Base-by-base conservation (phyloP, 2,329 filamentous ascomycete species). In the Botrytis fabae region DNA sequence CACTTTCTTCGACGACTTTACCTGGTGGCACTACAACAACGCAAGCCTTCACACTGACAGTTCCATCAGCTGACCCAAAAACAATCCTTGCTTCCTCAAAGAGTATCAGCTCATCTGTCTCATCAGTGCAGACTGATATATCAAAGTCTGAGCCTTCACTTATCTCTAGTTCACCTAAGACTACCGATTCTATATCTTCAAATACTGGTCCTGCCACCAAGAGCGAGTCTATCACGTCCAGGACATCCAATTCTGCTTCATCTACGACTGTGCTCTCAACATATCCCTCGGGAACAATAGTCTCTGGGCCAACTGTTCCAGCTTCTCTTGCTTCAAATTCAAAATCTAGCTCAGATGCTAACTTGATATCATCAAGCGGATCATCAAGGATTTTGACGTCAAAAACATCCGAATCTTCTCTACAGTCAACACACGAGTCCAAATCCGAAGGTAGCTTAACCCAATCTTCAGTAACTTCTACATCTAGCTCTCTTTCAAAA, bases 41-140 rank as follows among this genome's bases (percentile, higher is more conserved):
- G 25, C 48, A 59, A 57, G 69, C 69, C n/a, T 71, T 65, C 25
- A 71, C 42, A 42, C 25, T 71, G 18, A 71, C 61, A n/a, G 38
- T 25, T 54, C 20, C 69, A 28, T 32, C 28, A 59, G 51, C 61
- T 6, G 61, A 32, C n/a, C 18, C 70, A 35, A 66, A 38, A 59
- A 35, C 28, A 25, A 12, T 40, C n/a, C 46, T 57, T 40, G 38
- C 14, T 9, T 71, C 61, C 22, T 66, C 70, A 59, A 48, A 59
- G 14, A 66, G 14, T 25, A 59, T 42, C n/a, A 48, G 12, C 28
- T 59, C 38, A 44, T 66, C 48, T 59, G 48, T 20, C 20, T 38
- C 48, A 35, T 38, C 46, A 4, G 42, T 35, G 20, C 48, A 54
- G 48, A 32, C 51, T 38, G 46, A 51, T 38, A 46, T 42, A 44